Conservation (phyloP, 1,284 basidiomycete species). For the Trametes pubescens region DNA sequence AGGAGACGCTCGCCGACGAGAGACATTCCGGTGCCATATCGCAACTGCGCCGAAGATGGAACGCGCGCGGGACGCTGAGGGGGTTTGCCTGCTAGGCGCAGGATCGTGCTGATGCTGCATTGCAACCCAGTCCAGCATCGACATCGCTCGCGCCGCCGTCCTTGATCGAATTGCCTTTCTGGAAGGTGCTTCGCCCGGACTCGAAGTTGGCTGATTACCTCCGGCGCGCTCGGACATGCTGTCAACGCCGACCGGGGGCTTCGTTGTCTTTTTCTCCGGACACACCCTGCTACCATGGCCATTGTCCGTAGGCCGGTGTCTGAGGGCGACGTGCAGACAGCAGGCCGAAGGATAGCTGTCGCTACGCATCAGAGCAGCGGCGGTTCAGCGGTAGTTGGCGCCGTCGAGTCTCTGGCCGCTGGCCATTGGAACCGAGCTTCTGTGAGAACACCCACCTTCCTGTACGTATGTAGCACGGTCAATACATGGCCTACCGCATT, state of each 20-base stretch:
- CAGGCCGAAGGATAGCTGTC: background rate
- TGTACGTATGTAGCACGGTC: background rate
- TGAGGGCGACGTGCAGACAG: background rate
- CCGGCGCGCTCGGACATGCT: slow-evolving; percentile 27
- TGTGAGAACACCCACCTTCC: background rate
- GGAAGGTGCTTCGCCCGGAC: slow-evolving; percentile 5
- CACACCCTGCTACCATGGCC: background rate
- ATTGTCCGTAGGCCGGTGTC: background rate
- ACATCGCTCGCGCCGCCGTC: slow-evolving; percentile 4
- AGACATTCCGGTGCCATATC: slow-evolving; percentile 8
- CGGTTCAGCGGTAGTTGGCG: background rate
- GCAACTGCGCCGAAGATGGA: slow-evolving; percentile 10
- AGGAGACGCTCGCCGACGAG: slow-evolving; percentile 13
- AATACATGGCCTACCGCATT: background rate
- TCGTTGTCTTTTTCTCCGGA: slow-evolving; percentile 5
- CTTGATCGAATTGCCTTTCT: slow-evolving; percentile 22
- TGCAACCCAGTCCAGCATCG: slow-evolving; percentile 17
- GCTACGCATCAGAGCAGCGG: background rate
- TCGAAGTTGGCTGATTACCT: slow-evolving; percentile 8
- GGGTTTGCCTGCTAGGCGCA: slow-evolving; percentile 3
- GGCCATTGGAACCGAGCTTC: background rate
- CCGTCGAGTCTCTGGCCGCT: background rate
- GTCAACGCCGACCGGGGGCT: slow-evolving; percentile 18
- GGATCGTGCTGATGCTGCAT: slow-evolving; percentile 19
- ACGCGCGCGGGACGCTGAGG: slow-evolving; percentile 17